phyloP scores from a whole-genome alignment of 768 basidiomycete genomes.

The Boletus speciosus region DNA sequence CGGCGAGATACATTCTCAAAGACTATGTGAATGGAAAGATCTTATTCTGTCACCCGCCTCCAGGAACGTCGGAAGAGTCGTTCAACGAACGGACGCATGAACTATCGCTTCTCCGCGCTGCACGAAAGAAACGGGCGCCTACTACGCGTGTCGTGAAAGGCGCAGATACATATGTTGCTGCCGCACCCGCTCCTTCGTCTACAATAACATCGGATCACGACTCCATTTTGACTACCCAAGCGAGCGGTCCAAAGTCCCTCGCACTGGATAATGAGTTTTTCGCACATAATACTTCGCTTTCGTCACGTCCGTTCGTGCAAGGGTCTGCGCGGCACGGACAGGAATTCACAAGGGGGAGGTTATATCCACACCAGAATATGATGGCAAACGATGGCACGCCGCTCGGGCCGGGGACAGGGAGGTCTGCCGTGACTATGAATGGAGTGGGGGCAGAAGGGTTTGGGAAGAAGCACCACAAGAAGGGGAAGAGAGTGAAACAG shows the following conservation, averaged over 20 bases:
- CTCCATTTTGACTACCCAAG: constrained; percentile 27
- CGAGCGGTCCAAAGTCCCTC: constrained; percentile 50
- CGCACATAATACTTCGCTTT: constrained; percentile 46
- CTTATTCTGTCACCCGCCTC: constrained; percentile 88
- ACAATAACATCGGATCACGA: constrained; percentile 13
- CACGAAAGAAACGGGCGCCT: constrained; percentile 87
- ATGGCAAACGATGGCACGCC: constrained; percentile 78
- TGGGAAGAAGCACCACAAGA: constrained; percentile 86
- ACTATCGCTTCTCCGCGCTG: constrained; percentile 52
- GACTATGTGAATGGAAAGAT: constrained; percentile 96
- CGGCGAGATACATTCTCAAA: constrained; percentile 89
- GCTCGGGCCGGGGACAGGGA: constrained; percentile 40
- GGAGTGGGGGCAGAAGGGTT: constrained; percentile 31
- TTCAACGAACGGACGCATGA: constrained; percentile 77
- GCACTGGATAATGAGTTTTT: constrained; percentile 85
- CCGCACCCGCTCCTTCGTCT: not conserved
- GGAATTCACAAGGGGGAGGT: constrained; percentile 56
- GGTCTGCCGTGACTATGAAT: constrained; percentile 41
- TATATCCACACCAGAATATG: constrained; percentile 82
- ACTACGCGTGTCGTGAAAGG: constrained; percentile 79
- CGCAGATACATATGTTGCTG: constrained; percentile 75
- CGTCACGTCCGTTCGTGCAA: constrained; percentile 62
- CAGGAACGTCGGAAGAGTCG: constrained; percentile 53
- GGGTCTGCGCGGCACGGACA: constrained; percentile 55
- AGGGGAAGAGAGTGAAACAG: constrained; percentile 77